A percentile compares a stretch with the other conserved stretches of the same genome.
Conservation (phyloP, 2,329 filamentous ascomycete genomes). For the Xenosphaeropsis pyriputrescens region DNA sequence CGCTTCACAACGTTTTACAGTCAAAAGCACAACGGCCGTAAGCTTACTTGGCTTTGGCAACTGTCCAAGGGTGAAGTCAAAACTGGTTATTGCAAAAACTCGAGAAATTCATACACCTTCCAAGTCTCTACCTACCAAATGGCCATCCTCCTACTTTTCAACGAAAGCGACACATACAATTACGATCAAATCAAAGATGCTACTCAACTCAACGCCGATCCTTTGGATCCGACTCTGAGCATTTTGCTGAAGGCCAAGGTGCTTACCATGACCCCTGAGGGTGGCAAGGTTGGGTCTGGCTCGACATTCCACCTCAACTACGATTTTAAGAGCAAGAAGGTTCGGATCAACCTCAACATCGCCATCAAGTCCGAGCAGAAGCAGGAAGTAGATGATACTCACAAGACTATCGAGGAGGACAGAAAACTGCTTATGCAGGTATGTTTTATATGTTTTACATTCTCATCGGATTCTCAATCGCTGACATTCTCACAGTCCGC, state of each 20-base stretch:
- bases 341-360: constrained; percentile 92
- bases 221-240: constrained; percentile 71
- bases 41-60: constrained; percentile 97
- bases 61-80: constrained; percentile 95
- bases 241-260: constrained; percentile 93
- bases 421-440: constrained; percentile 94
- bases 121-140: constrained; percentile 97
- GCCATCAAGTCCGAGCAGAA: constrained; percentile 92
- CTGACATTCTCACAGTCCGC: constrained; percentile 53
- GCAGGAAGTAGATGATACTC: constrained; percentile 90
- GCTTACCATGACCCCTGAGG: constrained; percentile 54
- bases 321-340: constrained; percentile 97
- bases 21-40: constrained; percentile 91
- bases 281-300: constrained; percentile 62
- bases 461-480: constrained; percentile 3
- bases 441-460: constrained; percentile 22
- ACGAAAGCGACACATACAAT: constrained; percentile 70
- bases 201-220: constrained; percentile 67
- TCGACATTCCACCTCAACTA: constrained; percentile 78
- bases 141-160: constrained; percentile 89
- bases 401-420: constrained; percentile 99
- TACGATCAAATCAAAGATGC: constrained; percentile 80
- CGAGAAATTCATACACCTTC: constrained; percentile 89
- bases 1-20: constrained; percentile 86
- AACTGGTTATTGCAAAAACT: constrained; percentile 78